A percentile compares a stretch with the other conserved stretches of the same genome.
phyloP scores from a whole-genome alignment of 495 filamentous ascomycete genomes.

The Emericellopsis terricola region DNA sequence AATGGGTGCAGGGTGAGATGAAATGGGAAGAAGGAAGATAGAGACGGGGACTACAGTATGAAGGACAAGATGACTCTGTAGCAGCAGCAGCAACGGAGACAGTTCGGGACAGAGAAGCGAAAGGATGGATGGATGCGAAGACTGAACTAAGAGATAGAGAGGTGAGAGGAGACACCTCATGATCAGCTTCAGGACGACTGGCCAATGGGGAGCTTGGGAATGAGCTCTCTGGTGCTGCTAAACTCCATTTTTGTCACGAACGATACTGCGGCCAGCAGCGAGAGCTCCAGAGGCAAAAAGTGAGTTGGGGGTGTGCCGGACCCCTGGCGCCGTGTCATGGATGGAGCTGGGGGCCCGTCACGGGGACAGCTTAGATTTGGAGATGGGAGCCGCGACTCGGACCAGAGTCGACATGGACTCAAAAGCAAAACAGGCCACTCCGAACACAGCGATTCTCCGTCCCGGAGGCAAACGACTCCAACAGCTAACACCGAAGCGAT shows the following conservation, averaged over 20 bases:
- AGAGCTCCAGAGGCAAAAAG: not conserved
- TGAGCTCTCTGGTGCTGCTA: conserved; percentile 1
- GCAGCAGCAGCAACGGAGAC: not conserved
- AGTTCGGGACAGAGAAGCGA: not conserved
- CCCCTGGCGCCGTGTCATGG: too few species aligned
- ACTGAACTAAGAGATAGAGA: not conserved
- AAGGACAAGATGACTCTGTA: not conserved
- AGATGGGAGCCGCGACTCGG: too few species aligned
- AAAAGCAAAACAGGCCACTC: not conserved
- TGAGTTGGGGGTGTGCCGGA: too few species aligned
- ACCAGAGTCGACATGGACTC: too few species aligned
- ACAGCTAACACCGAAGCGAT: too few species aligned
- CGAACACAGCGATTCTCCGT: not conserved
- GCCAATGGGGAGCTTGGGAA: conserved; percentile 3
- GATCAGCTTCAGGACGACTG: conserved; percentile 1
- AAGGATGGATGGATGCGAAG: not conserved
- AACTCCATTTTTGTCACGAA: too few species aligned
- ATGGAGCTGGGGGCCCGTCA: not conserved
- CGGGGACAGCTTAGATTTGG: not conserved
- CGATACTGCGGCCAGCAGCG: not conserved
- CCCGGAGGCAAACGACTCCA: too few species aligned
- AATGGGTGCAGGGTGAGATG: not conserved
- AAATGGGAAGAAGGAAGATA: not conserved
- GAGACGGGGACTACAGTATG: not conserved
- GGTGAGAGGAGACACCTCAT: not conserved